Base-by-base conservation (phyloP, 2,329 filamentous ascomycete species). In the Colletotrichum godetiae region DNA sequence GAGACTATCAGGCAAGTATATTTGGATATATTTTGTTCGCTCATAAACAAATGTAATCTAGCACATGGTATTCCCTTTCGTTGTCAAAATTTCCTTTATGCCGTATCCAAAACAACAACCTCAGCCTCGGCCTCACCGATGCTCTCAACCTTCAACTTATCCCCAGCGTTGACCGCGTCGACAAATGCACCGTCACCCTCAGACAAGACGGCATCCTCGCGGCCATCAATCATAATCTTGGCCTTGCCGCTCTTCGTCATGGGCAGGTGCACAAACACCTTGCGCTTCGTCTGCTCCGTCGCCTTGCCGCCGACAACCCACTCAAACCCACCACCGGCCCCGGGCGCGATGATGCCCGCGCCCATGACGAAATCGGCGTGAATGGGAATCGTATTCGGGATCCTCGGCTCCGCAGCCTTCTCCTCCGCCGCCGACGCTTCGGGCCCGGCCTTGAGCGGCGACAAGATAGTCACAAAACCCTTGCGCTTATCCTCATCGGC, bases 121-220 rank as follows among this genome's bases (percentile, higher is more conserved):
- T 94, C 92, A 0, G 92, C 92, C 76, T 93, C 92, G 0, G 80
- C 91, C 69, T 91, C 90, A 2, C 92, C 92, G 46, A 94, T 86
- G 78, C 90, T 93, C 82, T 94, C 91, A 42, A 94, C 86, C 2
- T 82, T 82, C 49, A 94, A 82, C 77, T 88, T 88, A 80, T 94
- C 92, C 0, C 92, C 92, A 11, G 87, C 89, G 77, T 88, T 89
- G 12, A 94, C 87, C 15, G 83, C 82, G 7, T 92, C 91, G 7
- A 97, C 84, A 82, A 94, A 97, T 1, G 93, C 94, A 19, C 94
- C 94, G 82, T 97, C 95, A 0, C 95, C 95, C 82, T 97, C 95
- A 1, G 84, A 85, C 22, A 97, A 81, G 19, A 93, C 84, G 0
- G 89, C 89, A 75, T 93, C 91, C 57, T 93, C 91, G 69, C 91